Conservation (phyloP, 1,284 basidiomycete species). For the Singerocomus inundabilis region DNA sequence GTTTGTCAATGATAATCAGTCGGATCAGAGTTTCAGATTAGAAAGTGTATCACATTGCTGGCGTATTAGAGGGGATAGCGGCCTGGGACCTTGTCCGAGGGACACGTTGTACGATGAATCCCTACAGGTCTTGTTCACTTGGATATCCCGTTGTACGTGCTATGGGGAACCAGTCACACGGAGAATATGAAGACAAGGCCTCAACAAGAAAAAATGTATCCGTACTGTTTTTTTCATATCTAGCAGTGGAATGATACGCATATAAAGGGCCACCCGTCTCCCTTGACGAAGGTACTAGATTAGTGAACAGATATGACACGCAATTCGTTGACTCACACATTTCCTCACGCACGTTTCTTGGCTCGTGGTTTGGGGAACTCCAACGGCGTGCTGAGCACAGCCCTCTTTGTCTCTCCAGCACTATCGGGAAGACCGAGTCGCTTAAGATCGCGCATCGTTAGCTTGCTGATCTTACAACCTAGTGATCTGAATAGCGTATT, state of each 20-base stretch:
- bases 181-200: not conserved
- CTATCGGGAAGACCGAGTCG: conserved; percentile 62
- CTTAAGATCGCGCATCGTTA: conserved; percentile 63
- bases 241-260: not conserved
- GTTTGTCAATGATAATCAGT: conserved; percentile 10
- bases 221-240: conserved; percentile 5
- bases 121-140: not conserved
- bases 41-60: not conserved
- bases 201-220: not conserved
- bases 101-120: not conserved
- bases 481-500: conserved; percentile 54
- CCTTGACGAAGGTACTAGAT: not conserved
- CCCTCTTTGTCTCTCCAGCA: conserved; percentile 61
- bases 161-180: not conserved
- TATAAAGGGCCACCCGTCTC: not conserved
- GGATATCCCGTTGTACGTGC: not conserved
- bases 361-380: conserved; percentile 67
- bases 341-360: conserved; percentile 20
- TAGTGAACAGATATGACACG: not conserved
- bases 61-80: too few species aligned
- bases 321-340: not conserved
- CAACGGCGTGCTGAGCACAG: conserved; percentile 71
- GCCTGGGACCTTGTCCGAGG: not conserved
- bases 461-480: conserved; percentile 65
- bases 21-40: not conserved